These are phyloP conservation scores for Kalaharituber pfeilii DNA, from an alignment of 2,329 filamentous ascomycete species.

Conservation along the genomic window DNA sequence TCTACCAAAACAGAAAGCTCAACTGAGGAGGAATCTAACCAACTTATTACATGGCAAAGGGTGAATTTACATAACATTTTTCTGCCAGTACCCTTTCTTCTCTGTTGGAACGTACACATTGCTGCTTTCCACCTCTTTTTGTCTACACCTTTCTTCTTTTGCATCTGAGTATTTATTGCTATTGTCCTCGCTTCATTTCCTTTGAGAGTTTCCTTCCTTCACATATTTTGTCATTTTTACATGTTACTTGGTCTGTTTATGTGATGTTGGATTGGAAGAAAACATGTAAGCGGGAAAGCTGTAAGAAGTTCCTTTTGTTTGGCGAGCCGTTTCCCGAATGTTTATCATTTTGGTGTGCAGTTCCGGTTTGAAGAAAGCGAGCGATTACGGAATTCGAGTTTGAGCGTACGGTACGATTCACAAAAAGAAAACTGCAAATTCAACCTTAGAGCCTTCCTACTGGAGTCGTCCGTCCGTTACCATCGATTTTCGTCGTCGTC, in stretches of 20 bases:
- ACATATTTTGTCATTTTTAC: constrained; percentile 14
- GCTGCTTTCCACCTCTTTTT: constrained; percentile 5
- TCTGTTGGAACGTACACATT: constrained; percentile 5
- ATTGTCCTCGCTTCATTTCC: constrained; percentile 24
- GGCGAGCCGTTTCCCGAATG: background rate
- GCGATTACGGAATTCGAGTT: background rate
- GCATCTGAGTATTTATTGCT: constrained; percentile 22
- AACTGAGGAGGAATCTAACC: constrained; percentile 6
- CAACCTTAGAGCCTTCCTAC: background rate
- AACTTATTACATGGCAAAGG: constrained; percentile 12
- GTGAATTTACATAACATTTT: constrained; percentile 28
- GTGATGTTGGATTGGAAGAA: background rate
- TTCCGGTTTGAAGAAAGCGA: background rate
- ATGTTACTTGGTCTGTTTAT: background rate
- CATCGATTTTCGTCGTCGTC: background rate
- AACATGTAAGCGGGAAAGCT: background rate
- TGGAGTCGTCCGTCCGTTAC: background rate
- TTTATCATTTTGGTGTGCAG: background rate
- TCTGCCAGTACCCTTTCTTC: constrained; percentile 12
- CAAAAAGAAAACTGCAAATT: background rate
- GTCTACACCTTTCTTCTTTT: constrained; percentile 20
- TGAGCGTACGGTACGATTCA: background rate
- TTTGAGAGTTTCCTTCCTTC: constrained; percentile 16
- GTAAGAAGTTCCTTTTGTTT: background rate
- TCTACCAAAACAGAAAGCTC: constrained; percentile 10